Percentiles rank a stretch among this genome's conserved stretches.
These are phyloP conservation scores for Staphylotrichum tortipilum DNA, from an alignment of 495 filamentous ascomycete species.

Conservation along the genomic window DNA sequence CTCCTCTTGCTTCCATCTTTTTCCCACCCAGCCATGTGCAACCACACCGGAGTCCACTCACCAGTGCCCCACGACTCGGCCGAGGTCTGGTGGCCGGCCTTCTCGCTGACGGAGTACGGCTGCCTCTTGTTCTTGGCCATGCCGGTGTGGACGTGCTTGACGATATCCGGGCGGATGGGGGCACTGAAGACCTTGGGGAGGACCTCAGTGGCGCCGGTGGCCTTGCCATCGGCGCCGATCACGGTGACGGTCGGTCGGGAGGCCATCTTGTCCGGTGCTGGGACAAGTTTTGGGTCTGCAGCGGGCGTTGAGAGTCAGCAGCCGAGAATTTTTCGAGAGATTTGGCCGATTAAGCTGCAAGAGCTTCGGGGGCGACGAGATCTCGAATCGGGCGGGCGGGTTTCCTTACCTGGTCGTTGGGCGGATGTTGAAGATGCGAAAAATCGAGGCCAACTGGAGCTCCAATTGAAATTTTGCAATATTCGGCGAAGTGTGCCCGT, in stretches of 20 bases:
- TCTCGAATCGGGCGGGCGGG: conserved; percentile 1
- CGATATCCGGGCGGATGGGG: conserved; percentile 97
- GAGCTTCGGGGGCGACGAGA: background rate
- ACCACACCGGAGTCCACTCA: conserved; percentile 45
- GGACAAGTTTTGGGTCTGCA: conserved; percentile 16
- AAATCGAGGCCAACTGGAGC: conserved; percentile 21
- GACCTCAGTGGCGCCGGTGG: conserved; percentile 76
- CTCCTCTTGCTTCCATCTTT: background rate
- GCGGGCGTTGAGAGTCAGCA: conserved; percentile 4
- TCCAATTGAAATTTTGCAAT: conserved; percentile 31
- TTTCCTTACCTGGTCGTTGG: conserved; percentile 24
- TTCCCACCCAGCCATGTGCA: conserved; percentile 4
- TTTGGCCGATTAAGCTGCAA: background rate
- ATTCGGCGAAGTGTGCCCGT: conserved; percentile 25
- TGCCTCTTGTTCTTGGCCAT: conserved; percentile 99
- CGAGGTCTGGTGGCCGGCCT: conserved; percentile 98
- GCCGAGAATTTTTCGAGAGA: background rate
- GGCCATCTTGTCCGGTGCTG: conserved; percentile 59
- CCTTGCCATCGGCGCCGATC: conserved; percentile 81
- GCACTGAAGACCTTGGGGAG: conserved; percentile 90
- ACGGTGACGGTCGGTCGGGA: conserved; percentile 92
- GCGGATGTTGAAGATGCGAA: conserved; percentile 22
- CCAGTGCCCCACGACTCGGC: conserved; percentile 99
- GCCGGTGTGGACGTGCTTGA: conserved; percentile 96
- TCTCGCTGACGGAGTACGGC: conserved; percentile 99